These are phyloP conservation scores for Sicyos edulis DNA, from an alignment of 306 rosid genomes.

Conservation along the genomic window DNA sequence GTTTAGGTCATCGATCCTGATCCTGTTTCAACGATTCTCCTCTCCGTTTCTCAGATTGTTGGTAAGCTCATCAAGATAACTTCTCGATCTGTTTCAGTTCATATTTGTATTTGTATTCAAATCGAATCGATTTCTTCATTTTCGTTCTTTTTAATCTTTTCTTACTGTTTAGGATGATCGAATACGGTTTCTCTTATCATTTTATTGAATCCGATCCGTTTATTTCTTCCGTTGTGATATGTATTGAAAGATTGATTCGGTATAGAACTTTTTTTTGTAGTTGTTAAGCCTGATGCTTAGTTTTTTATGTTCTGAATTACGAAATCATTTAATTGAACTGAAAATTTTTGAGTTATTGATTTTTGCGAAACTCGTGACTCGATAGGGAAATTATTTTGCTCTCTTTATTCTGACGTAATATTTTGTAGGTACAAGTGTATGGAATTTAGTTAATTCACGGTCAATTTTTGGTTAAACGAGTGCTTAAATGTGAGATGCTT, in stretches of 20 bases:
- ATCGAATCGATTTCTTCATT: not conserved
- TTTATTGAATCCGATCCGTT: not conserved
- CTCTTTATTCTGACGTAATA: not conserved
- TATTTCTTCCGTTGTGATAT: not conserved
- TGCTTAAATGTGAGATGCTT: not conserved
- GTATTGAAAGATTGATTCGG: not conserved
- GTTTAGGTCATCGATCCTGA: not conserved
- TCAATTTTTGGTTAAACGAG: not conserved
- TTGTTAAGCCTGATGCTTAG: not conserved
- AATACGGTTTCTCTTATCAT: not conserved
- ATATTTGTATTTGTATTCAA: not conserved
- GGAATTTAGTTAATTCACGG: not conserved
- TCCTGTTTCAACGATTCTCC: constrained; percentile 4
- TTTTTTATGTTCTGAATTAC: not conserved
- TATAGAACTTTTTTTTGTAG: not conserved
- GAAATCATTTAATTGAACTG: not conserved
- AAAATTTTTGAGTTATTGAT: not conserved
- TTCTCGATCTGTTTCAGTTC: not conserved
- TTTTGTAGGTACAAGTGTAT: not conserved
- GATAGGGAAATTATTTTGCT: not conserved
- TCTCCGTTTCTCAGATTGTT: constrained; percentile 14
- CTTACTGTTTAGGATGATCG: not conserved
- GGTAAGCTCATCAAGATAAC: not conserved
- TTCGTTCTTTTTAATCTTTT: not conserved
- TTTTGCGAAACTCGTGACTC: not conserved